phyloP scores from a whole-genome alignment of 164 flowering plant species.

The Stephania japonica region DNA sequence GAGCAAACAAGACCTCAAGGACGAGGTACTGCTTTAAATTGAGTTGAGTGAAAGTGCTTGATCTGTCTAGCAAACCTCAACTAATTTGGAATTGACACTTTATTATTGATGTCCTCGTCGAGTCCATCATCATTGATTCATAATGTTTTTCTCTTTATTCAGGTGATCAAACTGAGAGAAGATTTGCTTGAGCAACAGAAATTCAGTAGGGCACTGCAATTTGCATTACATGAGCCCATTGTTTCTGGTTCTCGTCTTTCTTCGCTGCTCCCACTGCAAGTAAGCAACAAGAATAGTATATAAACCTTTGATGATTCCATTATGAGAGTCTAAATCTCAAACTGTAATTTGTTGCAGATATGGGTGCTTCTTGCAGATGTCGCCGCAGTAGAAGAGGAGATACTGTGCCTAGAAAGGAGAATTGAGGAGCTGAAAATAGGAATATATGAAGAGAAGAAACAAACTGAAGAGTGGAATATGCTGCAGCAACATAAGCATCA shows the following conservation, averaged over 20 bases:
- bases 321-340: too few relatives aligned
- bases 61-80: too few relatives aligned
- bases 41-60: too few relatives aligned
- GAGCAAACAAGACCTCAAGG: conserved; percentile 42
- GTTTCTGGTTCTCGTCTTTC: conserved; percentile 31
- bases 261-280: conserved; percentile 54
- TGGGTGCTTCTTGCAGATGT: conserved; percentile 54
- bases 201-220: conserved; percentile 38
- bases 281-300: conserved; percentile 11
- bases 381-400: conserved; percentile 65
- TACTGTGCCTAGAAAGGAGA: conserved; percentile 50
- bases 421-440: conserved; percentile 42
- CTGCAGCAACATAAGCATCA: conserved; percentile 15
- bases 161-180: conserved; percentile 44
- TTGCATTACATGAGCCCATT: conserved; percentile 48
- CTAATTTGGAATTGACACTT: too few relatives aligned
- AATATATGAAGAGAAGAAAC: conserved; percentile 39
- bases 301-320: not conserved
- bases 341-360: conserved; percentile 30
- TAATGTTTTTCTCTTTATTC: too few relatives aligned
- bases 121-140: too few relatives aligned
- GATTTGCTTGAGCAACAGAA: conserved; percentile 49
- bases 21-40: conserved; percentile 24
- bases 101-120: too few relatives aligned
- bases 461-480: conserved; percentile 24